Base-by-base conservation (phyloP, 202 grass and related monocot species). In the Panicum virgatum region DNA sequence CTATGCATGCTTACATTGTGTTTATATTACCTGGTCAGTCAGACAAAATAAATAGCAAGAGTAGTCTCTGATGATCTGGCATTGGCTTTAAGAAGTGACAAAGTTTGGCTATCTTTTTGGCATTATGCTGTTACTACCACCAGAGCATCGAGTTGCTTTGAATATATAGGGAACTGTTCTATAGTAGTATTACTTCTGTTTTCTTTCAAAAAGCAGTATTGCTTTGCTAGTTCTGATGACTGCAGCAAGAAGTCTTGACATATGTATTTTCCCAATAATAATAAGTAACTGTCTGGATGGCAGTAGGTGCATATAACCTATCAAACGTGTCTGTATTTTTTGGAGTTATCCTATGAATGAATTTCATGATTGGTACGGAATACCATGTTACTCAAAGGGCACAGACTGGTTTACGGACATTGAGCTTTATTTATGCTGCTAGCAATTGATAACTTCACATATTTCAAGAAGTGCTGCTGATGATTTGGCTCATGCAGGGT, bases 401-500 rank as follows among this genome's bases (percentile, higher is more conserved):
- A 34, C 32, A 34, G 32, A 34, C 2, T 34, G 32, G 32, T 62
- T 46, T 56, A 12, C 8, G 20, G 46, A 53, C 13, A 44, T 7
- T 12, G 11, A 43, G 30, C 47, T 82, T 56, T 57, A 56, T 65
- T 27, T 83, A 23, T 66, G 11, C 27, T 73, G 20, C n/a, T 7
- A 72, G 8, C 12, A 72, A 65, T 84, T 61, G 38, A 82, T 58
- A 58, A 54, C 26, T 57, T 45, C 70, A 29, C 38, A 78, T 25
- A 83, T 73, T 46, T 22, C 12, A 78, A 69, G 47, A 12, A 80
- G 15, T 11, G 5, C 12, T 57, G 19, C 47, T 80, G 57, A 46
- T 70, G 51, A 36, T 26, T 61, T 22, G 20, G 19, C 12, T 82
- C 53, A 40, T 74, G 42, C 76, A 94, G 96, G 96, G 96, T 52